Conservation (phyloP, 805 yeast species). For the Spathaspora boniae region DNA sequence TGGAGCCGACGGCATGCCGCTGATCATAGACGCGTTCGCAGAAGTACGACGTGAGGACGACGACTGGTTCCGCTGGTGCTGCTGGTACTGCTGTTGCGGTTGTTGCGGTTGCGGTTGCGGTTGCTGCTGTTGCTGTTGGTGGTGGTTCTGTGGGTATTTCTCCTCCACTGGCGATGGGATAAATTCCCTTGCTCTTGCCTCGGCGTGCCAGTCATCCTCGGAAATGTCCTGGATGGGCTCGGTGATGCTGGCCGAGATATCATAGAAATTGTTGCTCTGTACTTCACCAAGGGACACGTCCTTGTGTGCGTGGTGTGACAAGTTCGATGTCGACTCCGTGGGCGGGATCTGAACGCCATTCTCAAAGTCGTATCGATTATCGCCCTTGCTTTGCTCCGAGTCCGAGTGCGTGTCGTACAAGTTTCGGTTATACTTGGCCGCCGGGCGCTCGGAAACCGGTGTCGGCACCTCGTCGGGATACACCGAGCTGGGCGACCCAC, state of each 20-base stretch:
- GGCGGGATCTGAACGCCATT: neutral
- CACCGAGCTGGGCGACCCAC: neutral
- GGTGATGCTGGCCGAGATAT: neutral
- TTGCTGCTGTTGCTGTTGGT: too few relatives aligned
- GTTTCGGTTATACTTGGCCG: neutral
- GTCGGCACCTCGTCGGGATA: neutral
- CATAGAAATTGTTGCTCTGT: neutral
- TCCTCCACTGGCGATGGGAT: neutral
- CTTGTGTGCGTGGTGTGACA: neutral
- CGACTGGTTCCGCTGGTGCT: too few relatives aligned
- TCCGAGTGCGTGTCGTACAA: neutral
- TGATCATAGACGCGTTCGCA: neutral
- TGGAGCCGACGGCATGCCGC: neutral
- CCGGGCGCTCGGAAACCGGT: neutral
- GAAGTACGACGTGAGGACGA: neutral
- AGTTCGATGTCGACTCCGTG: neutral
- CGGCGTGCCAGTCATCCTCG: neutral
- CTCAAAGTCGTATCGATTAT: too few relatives aligned
- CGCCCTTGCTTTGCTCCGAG: slow-evolving; percentile 1
- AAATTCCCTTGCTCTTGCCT: neutral
- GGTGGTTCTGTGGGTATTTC: too few relatives aligned
- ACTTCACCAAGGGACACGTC: neutral
- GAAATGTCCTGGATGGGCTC: slow-evolving; percentile 1
- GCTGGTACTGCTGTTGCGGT: too few relatives aligned
- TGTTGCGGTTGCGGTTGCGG: too few relatives aligned